Evolutionary conservation across 108 stramenopile species (phyloP), one percentile per base, ranked within the genome.

Genomic region (Stephanodiscus minutulus): DNA sequence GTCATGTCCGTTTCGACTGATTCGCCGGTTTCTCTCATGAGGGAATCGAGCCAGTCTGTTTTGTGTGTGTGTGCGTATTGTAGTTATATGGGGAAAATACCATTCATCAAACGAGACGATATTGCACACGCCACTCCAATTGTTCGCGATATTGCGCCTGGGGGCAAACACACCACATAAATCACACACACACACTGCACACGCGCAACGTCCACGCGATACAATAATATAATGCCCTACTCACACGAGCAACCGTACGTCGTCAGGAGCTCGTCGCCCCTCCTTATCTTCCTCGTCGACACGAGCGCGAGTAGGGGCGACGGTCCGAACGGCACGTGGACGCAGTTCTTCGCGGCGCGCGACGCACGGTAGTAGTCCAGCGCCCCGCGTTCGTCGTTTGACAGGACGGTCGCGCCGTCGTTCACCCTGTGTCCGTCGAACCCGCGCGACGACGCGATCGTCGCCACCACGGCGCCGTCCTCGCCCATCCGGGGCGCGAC

Each of bases 381-480:
- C 9, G 82, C 48, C 28, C 69, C 81, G 21, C 36, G 25, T 48
- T 70, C 77, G 44, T 54, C 72, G 64, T 82, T 79, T 0, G 18
- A 37, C 0, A 20, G 3, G 9, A 85, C 60, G 27, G 50, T 76
- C 22, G 84, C 77, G 11, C 84, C 81, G 50, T 85, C 84, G 59
- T 85, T 85, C 52, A 79, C 77, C 11, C 62, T 29, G 31, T 85
- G 84, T 33, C 68, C 52, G 22, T 69, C 54, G 73, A 77, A 85
- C 15, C 50, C 61, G 20, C 21, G 41, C 12, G 37, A 36, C 37
- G 50, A 52, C 50, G 50, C 5, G 22, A 52, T 24, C 20, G 24
- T 20, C 18, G 48, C 4, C 20, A 10, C 7, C 3, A 8, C 48
- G 20, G 18, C 20, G 10, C 50, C 20, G 50, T 5, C 20, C 5